Percentiles rank a stretch among this genome's conserved stretches.
phyloP scores from a whole-genome alignment of 2,329 filamentous ascomycete species.

The Colletotrichum sojae region DNA sequence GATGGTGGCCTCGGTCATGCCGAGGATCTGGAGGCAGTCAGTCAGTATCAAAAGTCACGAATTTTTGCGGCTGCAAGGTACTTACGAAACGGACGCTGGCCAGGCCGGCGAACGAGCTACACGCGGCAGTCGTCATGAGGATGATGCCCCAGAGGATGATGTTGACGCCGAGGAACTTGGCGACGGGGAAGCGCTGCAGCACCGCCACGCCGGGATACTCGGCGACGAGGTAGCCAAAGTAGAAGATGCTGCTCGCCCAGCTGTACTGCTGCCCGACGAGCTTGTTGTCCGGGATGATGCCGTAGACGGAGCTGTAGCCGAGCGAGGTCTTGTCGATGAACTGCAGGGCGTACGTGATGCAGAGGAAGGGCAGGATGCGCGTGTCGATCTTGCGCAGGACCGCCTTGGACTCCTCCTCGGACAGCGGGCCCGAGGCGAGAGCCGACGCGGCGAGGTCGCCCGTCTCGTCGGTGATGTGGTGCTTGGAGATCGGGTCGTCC shows the following conservation, averaged over 20 bases:
- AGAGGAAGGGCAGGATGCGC: conserved; percentile 41
- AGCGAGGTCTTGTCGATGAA: conserved; percentile 47
- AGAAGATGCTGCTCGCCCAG: conserved; percentile 51
- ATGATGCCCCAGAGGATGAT: conserved; percentile 50
- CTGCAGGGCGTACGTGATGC: conserved; percentile 50
- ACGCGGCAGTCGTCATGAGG: conserved; percentile 51
- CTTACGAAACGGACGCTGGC: conserved; percentile 51
- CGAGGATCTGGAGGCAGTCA: conserved; percentile 47
- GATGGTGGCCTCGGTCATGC: conserved; percentile 51
- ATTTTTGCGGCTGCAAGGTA: no score
- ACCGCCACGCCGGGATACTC: conserved; percentile 50
- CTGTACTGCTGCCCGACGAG: conserved; percentile 49
- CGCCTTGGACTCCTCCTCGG: conserved; percentile 21
- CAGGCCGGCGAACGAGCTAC: conserved; percentile 49
- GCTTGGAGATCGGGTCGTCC: conserved; percentile 25
- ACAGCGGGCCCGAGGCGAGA: conserved; percentile 15
- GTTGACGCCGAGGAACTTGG: conserved; percentile 48
- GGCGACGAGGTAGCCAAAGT: conserved; percentile 50
- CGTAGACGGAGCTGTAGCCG: conserved; percentile 50
- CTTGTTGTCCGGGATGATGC: conserved; percentile 47
- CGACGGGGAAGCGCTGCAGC: conserved; percentile 47
- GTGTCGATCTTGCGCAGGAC: conserved; percentile 24
- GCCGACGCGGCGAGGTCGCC: conserved; percentile 34
- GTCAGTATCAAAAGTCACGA: no score
- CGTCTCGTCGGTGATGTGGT: conserved; percentile 34